Evolutionary conservation across 2,329 filamentous ascomycete species (phyloP).

Genomic region (Davidsoniella virescens): DNA sequence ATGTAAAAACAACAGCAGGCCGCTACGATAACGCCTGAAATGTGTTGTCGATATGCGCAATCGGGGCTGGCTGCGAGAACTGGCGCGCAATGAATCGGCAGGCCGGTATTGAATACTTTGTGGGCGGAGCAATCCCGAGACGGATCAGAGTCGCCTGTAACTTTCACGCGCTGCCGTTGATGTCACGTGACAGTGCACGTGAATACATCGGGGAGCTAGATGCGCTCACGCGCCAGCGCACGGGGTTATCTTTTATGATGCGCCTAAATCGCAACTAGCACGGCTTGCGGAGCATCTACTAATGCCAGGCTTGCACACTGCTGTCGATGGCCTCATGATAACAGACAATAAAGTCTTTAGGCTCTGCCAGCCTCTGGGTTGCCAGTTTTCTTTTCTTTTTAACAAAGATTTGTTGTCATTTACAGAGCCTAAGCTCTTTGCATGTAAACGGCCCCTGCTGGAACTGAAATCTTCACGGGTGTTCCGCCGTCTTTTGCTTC

Average conservation of each 20-base stretch:
- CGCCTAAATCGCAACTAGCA: not conserved
- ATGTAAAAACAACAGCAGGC: too few relatives aligned
- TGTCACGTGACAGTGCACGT: not conserved
- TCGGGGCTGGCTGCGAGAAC: not conserved
- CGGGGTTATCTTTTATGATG: not conserved
- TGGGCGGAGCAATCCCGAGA: not conserved
- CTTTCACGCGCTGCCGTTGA: not conserved
- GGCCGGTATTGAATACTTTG: not conserved
- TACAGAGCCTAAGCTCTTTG: too few relatives aligned
- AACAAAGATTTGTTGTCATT: too few relatives aligned
- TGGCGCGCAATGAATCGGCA: not conserved
- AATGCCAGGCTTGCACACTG: not conserved
- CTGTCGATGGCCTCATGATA: not conserved
- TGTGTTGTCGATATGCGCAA: too few relatives aligned
- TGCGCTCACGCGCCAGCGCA: too few relatives aligned
- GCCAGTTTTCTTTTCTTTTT: too few relatives aligned
- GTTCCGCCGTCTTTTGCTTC: too few relatives aligned
- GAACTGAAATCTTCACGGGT: too few relatives aligned
- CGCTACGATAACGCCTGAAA: too few relatives aligned
- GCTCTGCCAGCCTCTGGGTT: too few relatives aligned
- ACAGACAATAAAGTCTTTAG: not conserved
- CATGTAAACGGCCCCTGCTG: too few relatives aligned
- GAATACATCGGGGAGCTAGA: not conserved
- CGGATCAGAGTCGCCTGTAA: not conserved
- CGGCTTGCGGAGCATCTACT: not conserved